These are phyloP conservation scores for Gardenia jasminoides DNA, from an alignment of 257 asterid genomes.

Conservation along the genomic window DNA sequence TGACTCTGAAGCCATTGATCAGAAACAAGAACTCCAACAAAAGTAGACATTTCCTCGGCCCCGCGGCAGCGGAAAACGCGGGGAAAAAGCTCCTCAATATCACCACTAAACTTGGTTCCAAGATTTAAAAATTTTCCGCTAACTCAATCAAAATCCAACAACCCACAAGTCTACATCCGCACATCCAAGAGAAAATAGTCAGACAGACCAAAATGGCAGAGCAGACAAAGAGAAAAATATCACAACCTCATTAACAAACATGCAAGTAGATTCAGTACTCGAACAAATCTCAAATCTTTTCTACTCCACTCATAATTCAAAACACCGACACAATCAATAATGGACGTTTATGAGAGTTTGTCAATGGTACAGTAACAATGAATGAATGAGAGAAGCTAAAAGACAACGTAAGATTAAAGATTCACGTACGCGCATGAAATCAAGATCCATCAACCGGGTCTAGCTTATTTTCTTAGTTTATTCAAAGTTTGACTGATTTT, in stretches of 20 bases:
- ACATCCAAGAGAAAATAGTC: conserved; percentile 7
- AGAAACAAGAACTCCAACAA: conserved; percentile 78
- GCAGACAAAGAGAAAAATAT: not conserved
- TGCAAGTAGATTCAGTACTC: conserved; percentile 10
- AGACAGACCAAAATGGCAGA: conserved; percentile 16
- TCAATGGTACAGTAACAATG: conserved; percentile 1
- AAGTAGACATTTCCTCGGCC: conserved; percentile 67
- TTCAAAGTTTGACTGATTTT: conserved; percentile 11
- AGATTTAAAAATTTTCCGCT: conserved; percentile 5
- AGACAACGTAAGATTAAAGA: conserved; percentile 4
- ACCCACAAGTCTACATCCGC: conserved; percentile 5
- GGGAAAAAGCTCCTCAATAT: conserved; percentile 6
- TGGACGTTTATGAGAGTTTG: not conserved
- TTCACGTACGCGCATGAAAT: conserved; percentile 31
- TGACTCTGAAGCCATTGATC: conserved; percentile 98
- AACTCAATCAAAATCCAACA: conserved; percentile 21
- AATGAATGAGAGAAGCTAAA: not conserved
- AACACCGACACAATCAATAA: not conserved
- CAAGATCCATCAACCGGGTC: not conserved
- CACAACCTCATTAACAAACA: not conserved
- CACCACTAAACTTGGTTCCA: conserved; percentile 1
- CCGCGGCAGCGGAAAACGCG: conserved; percentile 37
- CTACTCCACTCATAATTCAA: no score
- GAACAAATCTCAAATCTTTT: not conserved
- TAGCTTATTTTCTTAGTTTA: not conserved